phyloP scores from a whole-genome alignment of 768 basidiomycete genomes.

The Pleurotus ostreatus region DNA sequence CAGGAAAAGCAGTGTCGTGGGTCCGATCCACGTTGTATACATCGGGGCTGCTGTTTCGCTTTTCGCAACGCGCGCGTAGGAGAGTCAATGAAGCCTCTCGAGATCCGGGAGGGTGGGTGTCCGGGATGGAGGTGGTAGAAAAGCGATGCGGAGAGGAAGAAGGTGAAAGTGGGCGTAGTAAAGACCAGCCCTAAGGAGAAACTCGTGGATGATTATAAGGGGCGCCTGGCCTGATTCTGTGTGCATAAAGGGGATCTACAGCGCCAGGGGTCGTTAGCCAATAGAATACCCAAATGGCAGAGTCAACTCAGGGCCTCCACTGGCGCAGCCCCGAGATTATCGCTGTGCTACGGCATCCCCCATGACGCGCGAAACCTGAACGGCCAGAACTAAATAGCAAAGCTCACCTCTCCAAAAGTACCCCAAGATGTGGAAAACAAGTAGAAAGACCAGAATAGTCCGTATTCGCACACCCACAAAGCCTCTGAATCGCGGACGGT shows the following conservation, averaged over 20 bases:
- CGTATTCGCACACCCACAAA: too few relatives aligned
- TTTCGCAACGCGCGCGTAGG: not conserved
- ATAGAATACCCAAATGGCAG: not conserved
- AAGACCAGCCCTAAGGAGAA: slow-evolving; percentile 5
- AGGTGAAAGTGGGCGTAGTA: not conserved
- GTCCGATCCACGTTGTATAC: not conserved
- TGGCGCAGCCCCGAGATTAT: slow-evolving; percentile 2
- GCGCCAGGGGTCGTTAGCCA: slow-evolving; percentile 3
- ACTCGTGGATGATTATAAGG: slow-evolving; percentile 4
- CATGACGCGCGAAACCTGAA: not conserved
- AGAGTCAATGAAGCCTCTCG: too few relatives aligned
- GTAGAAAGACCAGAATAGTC: not conserved
- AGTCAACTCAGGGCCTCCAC: not conserved
- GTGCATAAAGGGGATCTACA: slow-evolving; percentile 5
- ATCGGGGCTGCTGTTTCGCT: not conserved
- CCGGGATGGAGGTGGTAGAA: too few relatives aligned
- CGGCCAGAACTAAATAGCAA: not conserved
- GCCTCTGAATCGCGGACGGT: too few relatives aligned
- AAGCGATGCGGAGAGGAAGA: not conserved
- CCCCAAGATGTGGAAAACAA: not conserved
- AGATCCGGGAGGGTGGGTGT: too few relatives aligned
- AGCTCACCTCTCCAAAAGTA: not conserved
- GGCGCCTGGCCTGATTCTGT: slow-evolving; percentile 7
- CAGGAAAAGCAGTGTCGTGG: slow-evolving; percentile 1
- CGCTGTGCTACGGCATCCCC: slow-evolving; percentile 5